Evolutionary conservation across 116 monocot species (phyloP).

Genomic region (Posidonia oceanica): DNA sequence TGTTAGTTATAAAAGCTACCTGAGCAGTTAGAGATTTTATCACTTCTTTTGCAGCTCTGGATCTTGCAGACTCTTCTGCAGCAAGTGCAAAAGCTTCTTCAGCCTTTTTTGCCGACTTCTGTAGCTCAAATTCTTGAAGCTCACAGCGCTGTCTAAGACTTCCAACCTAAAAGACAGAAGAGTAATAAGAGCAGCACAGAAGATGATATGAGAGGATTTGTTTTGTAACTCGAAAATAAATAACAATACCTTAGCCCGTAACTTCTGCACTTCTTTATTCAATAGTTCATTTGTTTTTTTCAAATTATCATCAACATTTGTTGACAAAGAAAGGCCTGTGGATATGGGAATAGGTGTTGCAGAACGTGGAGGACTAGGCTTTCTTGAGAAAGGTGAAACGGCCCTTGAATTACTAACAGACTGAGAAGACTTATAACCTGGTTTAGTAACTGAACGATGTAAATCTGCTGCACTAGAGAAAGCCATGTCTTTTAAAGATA

Average conservation of each 20-base stretch:
- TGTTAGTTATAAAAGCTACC: conserved; percentile 20
- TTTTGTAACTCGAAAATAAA: background rate
- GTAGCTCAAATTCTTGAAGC: conserved; percentile 28
- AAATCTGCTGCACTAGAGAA: conserved; percentile 14
- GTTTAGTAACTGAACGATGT: conserved; percentile 4
- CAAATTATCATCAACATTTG: conserved; percentile 41
- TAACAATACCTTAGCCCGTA: conserved; percentile 46
- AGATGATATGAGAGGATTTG: background rate
- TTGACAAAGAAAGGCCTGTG: conserved; percentile 35
- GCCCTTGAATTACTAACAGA: conserved; percentile 54
- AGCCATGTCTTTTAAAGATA: conserved; percentile 43
- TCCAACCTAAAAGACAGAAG: conserved; percentile 32
- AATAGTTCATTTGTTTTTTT: conserved; percentile 62
- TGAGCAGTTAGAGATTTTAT: conserved; percentile 75
- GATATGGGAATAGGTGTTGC: conserved; percentile 52
- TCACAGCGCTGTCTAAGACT: conserved; percentile 36
- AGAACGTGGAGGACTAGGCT: conserved; percentile 46
- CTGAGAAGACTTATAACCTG: conserved; percentile 22
- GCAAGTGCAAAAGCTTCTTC: conserved; percentile 52
- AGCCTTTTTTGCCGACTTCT: conserved; percentile 61
- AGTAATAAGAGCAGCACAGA: background rate
- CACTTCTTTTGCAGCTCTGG: conserved; percentile 75
- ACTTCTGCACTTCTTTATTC: conserved; percentile 63
- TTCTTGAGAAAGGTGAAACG: conserved; percentile 69
- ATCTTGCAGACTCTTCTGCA: conserved; percentile 71